phyloP scores from a whole-genome alignment of 352 stramenopile genomes.

The Phytophthora brassicae region DNA sequence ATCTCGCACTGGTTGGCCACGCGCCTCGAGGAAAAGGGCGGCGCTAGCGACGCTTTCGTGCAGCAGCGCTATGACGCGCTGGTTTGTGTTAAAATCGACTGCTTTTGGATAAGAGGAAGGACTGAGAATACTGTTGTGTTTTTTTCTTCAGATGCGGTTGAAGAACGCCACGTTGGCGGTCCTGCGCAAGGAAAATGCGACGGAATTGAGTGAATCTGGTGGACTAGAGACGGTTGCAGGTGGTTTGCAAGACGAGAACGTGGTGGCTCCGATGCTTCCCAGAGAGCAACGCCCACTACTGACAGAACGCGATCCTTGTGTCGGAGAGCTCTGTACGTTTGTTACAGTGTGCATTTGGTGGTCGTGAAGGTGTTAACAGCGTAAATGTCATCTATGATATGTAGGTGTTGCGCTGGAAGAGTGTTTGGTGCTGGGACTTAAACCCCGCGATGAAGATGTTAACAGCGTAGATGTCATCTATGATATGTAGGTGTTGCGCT shows the following conservation, averaged over 20 bases:
- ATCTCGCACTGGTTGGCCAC: slow-evolving; percentile 69
- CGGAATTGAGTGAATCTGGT: slow-evolving; percentile 16
- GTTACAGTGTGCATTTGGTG: background rate
- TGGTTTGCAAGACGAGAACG: slow-evolving; percentile 2
- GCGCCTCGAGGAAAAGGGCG: slow-evolving; percentile 49
- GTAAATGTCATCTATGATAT: background rate
- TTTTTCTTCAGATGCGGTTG: slow-evolving; percentile 49
- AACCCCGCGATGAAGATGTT: slow-evolving; percentile 26
- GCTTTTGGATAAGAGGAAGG: background rate
- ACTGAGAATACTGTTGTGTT: background rate
- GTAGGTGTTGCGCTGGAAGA: slow-evolving; percentile 57
- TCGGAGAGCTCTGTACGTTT: slow-evolving; percentile 64
- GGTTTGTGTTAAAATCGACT: slow-evolving; percentile 29
- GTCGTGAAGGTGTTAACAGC: slow-evolving; percentile 1
- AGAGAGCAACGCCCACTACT: slow-evolving; percentile 32
- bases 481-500: slow-evolving; percentile 47
- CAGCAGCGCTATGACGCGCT: slow-evolving; percentile 63
- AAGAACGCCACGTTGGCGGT: slow-evolving; percentile 73
- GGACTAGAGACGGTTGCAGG: slow-evolving; percentile 1
- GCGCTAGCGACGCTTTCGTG: slow-evolving; percentile 43
- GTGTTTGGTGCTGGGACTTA: slow-evolving; percentile 65
- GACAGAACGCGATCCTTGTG: slow-evolving; percentile 57
- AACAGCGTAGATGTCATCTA: background rate
- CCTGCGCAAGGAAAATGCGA: slow-evolving; percentile 38
- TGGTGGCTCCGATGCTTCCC: slow-evolving; percentile 6